Conservation (phyloP, 2,329 filamentous ascomycete genomes). For the Colletotrichum falcatum region DNA sequence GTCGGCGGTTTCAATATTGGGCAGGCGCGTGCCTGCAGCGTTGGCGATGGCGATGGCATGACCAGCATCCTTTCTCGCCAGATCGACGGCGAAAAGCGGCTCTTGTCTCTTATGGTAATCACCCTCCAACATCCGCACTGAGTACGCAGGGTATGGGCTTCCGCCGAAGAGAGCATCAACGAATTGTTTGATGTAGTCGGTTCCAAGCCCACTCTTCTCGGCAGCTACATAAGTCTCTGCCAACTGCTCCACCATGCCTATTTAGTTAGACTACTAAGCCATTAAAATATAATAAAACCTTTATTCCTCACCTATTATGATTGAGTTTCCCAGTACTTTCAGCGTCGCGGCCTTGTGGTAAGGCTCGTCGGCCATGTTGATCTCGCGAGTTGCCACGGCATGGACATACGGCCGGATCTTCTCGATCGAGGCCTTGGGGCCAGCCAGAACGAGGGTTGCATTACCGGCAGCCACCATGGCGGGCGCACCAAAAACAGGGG, state of each 20-base stretch:
- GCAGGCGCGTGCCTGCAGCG: conserved; percentile 70
- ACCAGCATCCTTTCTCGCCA: conserved; percentile 84
- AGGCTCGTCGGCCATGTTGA: conserved; percentile 78
- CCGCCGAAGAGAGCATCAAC: conserved; percentile 81
- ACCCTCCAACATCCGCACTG: conserved; percentile 77
- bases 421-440: conserved; percentile 68
- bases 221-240: conserved; percentile 83
- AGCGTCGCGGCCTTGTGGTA: conserved; percentile 77
- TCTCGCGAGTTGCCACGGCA: conserved; percentile 77
- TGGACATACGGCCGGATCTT: conserved; percentile 77
- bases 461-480: conserved; percentile 77
- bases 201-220: conserved; percentile 83
- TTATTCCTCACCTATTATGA: too few relatives aligned
- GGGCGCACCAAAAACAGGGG: conserved; percentile 77
- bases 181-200: conserved; percentile 76
- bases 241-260: conserved; percentile 83
- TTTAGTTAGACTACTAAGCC: too few relatives aligned
- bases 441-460: conserved; percentile 80
- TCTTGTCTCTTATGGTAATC: conserved; percentile 82
- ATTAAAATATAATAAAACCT: too few relatives aligned
- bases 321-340: conserved; percentile 89
- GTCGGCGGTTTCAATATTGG: conserved; percentile 75
- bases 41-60: conserved; percentile 79
- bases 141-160: conserved; percentile 77
- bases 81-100: conserved; percentile 85